A percentile compares a stretch with the other conserved stretches of the same genome.
Conservation (phyloP, 345 rosid species). For the Sisymbrium altissimum region DNA sequence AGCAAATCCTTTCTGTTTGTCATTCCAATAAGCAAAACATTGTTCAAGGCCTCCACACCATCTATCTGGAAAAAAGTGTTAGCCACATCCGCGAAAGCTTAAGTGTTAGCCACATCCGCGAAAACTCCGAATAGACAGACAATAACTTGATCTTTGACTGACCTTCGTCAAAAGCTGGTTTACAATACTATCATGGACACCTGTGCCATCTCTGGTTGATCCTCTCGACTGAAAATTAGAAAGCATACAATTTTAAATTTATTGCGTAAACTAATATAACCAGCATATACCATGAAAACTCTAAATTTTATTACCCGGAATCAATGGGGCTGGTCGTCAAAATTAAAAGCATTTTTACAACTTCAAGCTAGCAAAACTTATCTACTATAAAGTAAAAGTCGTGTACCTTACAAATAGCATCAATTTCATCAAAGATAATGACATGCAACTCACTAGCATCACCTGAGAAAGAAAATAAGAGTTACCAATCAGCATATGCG, state of each 20-base stretch:
- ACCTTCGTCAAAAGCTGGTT: conserved; percentile 99
- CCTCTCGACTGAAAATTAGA: conserved; percentile 79
- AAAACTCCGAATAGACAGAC: background rate
- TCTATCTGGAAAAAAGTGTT: conserved; percentile 68
- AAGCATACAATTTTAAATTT: conserved; percentile 5
- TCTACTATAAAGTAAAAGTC: background rate
- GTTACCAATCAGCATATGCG: conserved; percentile 3
- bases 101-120: conserved; percentile 16
- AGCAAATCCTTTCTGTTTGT: conserved; percentile 99
- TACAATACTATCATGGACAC: conserved; percentile 97
- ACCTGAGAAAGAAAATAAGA: conserved; percentile 51
- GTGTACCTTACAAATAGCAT: conserved; percentile 98
- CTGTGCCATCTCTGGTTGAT: conserved; percentile 95
- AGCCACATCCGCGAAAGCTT: conserved; percentile 4
- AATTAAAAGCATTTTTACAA: background rate
- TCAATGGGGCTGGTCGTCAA: background rate
- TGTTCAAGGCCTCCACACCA: conserved; percentile 98
- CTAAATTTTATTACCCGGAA: background rate
- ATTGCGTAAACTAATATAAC: background rate
- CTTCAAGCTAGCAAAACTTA: background rate
- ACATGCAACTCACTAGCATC: conserved; percentile 97
- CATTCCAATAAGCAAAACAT: conserved; percentile 99
- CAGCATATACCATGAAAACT: background rate
- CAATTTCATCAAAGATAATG: conserved; percentile 97
- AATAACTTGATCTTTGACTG: conserved; percentile 23